Evolutionary conservation across 495 filamentous ascomycete genomes (phyloP).

Genomic region (Penicillium paxilli): DNA sequence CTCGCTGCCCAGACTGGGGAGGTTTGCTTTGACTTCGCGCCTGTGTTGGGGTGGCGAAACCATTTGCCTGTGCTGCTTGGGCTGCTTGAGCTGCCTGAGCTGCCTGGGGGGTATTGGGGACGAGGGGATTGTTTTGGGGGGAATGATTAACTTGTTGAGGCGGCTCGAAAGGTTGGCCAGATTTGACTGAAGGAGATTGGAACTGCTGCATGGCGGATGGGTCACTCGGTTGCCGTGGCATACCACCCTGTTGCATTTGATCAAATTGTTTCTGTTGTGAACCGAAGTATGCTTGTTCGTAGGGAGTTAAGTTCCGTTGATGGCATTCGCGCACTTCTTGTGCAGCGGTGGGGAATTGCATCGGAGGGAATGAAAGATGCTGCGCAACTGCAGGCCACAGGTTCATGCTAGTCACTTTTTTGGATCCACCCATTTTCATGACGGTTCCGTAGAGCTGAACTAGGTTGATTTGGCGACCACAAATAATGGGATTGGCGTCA

Average conservation of each 20-base stretch:
- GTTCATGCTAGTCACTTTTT: slow-evolving; percentile 64
- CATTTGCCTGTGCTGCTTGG: slow-evolving; percentile 36
- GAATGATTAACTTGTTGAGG: slow-evolving; percentile 36
- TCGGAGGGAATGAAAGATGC: slow-evolving; percentile 62
- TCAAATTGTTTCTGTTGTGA: slow-evolving; percentile 58
- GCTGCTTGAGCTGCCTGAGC: slow-evolving; percentile 32
- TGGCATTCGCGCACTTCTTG: slow-evolving; percentile 71
- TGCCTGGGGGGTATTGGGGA: slow-evolving; percentile 32
- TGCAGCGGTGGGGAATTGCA: slow-evolving; percentile 63
- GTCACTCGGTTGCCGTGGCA: slow-evolving; percentile 37
- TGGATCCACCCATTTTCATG: slow-evolving; percentile 75
- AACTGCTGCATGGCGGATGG: slow-evolving; percentile 37
- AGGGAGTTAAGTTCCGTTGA: slow-evolving; percentile 68
- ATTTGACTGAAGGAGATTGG: slow-evolving; percentile 39
- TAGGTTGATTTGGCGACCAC: slow-evolving; percentile 68
- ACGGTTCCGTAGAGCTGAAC: slow-evolving; percentile 75
- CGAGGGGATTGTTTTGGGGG: slow-evolving; percentile 35
- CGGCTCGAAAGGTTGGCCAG: slow-evolving; percentile 32
- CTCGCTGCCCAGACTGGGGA: slow-evolving; percentile 36
- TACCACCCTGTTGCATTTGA: slow-evolving; percentile 48
- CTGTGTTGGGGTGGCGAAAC: slow-evolving; percentile 43
- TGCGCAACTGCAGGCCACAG: slow-evolving; percentile 72
- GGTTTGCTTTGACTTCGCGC: slow-evolving; percentile 40
- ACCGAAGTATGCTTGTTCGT: slow-evolving; percentile 70
- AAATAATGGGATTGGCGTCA: slow-evolving; percentile 67